Conservation (phyloP, 192 early-diverging fungal genomes). For the Geranomyces michiganensis region DNA sequence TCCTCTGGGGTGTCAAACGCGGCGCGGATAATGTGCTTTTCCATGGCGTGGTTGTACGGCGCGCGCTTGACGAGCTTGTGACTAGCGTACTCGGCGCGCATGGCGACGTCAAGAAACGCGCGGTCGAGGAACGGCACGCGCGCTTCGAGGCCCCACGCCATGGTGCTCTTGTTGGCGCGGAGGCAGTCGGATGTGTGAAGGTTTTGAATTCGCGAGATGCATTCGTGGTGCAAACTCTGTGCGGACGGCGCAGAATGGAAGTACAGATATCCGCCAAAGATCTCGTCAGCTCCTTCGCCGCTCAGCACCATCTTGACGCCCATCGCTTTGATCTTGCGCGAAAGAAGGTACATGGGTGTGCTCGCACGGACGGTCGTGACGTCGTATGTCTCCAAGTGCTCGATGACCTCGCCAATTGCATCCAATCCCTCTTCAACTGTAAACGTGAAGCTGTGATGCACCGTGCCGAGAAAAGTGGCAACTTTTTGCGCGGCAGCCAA, state of each 20-base stretch:
- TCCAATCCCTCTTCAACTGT: constrained; percentile 95
- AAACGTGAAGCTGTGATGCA: constrained; percentile 96
- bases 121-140: constrained; percentile 98
- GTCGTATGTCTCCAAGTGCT: constrained; percentile 98
- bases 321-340: constrained; percentile 96
- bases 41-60: constrained; percentile 70
- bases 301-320: constrained; percentile 99
- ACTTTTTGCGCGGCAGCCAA: constrained; percentile 85
- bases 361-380: constrained; percentile 97
- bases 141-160: constrained; percentile 99
- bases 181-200: constrained; percentile 95
- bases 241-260: constrained; percentile 90
- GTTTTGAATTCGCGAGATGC: constrained; percentile 92
- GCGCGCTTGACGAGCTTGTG: constrained; percentile 79
- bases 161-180: constrained; percentile 98
- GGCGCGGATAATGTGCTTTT: constrained; percentile 93
- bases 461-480: constrained; percentile 87
- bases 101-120: constrained; percentile 88
- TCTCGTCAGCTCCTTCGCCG: constrained; percentile 96
- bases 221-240: constrained; percentile 85
- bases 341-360: constrained; percentile 99
- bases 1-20: constrained; percentile 89
- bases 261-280: constrained; percentile 98
- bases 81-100: constrained; percentile 77
- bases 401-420: constrained; percentile 92